Evolutionary conservation across 345 rosid genomes (phyloP).

Genomic region (Gossypium turneri): DNA sequence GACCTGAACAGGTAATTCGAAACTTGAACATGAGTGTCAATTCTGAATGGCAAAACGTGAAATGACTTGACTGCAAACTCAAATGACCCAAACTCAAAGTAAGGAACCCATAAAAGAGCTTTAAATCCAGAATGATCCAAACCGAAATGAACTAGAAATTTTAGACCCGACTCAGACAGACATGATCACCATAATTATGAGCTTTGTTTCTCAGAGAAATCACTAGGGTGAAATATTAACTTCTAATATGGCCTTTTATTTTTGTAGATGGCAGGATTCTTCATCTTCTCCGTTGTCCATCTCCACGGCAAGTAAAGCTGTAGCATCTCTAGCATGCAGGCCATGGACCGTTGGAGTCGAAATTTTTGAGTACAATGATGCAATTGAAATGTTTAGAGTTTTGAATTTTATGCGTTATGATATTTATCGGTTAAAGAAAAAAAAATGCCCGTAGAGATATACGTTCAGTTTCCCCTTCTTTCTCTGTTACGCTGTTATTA

Average conservation of each 20-base stretch:
- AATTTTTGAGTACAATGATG: not conserved
- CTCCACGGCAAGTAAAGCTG: conserved; percentile 51
- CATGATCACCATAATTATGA: conserved; percentile 32
- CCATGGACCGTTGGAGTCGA: not conserved
- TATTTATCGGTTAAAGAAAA: not conserved
- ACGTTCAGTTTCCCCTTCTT: not conserved
- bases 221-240: not conserved
- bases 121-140: no score
- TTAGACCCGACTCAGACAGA: no score
- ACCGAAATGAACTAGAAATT: no score
- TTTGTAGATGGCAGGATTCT: conserved; percentile 75
- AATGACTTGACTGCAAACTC: no score
- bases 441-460: not conserved
- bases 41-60: no score
- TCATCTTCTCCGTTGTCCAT: conserved; percentile 60
- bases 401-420: not conserved
- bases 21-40: no score
- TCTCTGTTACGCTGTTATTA: not conserved
- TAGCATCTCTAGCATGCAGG: not conserved
- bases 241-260: not conserved
- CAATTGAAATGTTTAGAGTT: not conserved
- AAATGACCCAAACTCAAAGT: no score
- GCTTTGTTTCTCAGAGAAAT: not conserved
- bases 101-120: no score
- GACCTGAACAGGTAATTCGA: no score